Evolutionary conservation across 1,139 yeast species (phyloP), one percentile per base, ranked within the genome.

Genomic region (Wickerhamomyces sp.): DNA sequence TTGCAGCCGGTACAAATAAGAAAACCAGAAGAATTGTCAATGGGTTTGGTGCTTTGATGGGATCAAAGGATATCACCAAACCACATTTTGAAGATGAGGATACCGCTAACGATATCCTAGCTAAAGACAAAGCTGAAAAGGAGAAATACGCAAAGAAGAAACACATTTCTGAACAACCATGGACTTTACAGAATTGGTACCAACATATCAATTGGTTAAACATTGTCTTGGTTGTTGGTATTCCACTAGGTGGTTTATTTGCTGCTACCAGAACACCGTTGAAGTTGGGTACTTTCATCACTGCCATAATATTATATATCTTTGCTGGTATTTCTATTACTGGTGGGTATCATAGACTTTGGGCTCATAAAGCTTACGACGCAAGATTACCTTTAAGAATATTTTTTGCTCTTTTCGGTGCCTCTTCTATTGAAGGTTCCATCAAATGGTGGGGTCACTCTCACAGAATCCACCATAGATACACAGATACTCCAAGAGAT

Each of bases 401-500:
- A 40, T 76, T 85, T 58, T 84, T 76, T 60, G 95, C 96, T 39
- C 71, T 89, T 40, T 85, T 86, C 56, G 99, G 99, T 48, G 94
- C 96, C 39, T 95, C 96, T 46, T 88, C 97, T 47, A 90, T 89
- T 48, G 95, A 93, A 71, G 99, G 99, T 56, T 90, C 97, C 42
- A 84, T 91, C 67, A 90, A 93, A 71, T 94, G 99, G 99, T 93
- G 99, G 99, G 83, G 94, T 45, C 96, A 93, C 66, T 85, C 94
- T 46, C 99, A 93, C 73, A 83, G 99, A 75, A 80, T 94, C 54
- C 99, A 93, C 72, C 99, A 93, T 74, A 80, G 99, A 70, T 93
- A 85, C 74, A 93, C 98, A 14, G 99, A 93, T 71, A 93, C 99
- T 40, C 76, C 81, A 52, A 85, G 96, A 76, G 99, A 93, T 68